phyloP scores from a whole-genome alignment of 768 basidiomycete genomes.

The Amanita subjunquillea region DNA sequence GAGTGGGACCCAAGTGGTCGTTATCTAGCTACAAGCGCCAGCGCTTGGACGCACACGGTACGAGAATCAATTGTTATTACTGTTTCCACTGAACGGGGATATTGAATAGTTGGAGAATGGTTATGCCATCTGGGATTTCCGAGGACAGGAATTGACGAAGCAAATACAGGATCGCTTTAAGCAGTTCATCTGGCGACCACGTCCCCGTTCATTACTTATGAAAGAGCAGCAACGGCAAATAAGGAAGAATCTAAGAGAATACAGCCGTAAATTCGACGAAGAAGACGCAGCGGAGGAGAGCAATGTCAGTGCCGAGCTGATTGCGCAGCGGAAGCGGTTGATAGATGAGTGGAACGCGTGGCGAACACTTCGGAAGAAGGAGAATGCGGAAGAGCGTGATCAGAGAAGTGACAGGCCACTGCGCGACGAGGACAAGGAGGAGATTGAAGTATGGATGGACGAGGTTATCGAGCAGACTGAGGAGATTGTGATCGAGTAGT shows the following conservation, averaged over 20 bases:
- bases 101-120: constrained; percentile 81
- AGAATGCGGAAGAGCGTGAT: constrained; percentile 46
- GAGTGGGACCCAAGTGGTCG: constrained; percentile 98
- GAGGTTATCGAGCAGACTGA: constrained; percentile 90
- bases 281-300: constrained; percentile 95
- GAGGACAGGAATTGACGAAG: constrained; percentile 89
- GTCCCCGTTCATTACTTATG: constrained; percentile 78
- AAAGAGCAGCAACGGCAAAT: constrained; percentile 85
- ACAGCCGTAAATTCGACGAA: constrained; percentile 87
- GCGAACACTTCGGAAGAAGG: constrained; percentile 63
- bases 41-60: constrained; percentile 92
- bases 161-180: constrained; percentile 92
- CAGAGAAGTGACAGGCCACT: constrained; percentile 20
- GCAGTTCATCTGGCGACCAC: constrained; percentile 97
- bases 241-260: constrained; percentile 84
- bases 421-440: constrained; percentile 53
- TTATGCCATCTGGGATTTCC: constrained; percentile 96
- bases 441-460: constrained; percentile 91
- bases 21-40: constrained; percentile 87
- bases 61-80: constrained; percentile 14
- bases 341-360: constrained; percentile 99
- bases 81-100: constrained; percentile 7
- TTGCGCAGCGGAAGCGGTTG: constrained; percentile 81
- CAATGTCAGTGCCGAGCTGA: constrained; percentile 87
- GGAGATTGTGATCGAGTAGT: constrained; percentile 57